Conservation (phyloP, 805 yeast species). For the Starmera amethionina region DNA sequence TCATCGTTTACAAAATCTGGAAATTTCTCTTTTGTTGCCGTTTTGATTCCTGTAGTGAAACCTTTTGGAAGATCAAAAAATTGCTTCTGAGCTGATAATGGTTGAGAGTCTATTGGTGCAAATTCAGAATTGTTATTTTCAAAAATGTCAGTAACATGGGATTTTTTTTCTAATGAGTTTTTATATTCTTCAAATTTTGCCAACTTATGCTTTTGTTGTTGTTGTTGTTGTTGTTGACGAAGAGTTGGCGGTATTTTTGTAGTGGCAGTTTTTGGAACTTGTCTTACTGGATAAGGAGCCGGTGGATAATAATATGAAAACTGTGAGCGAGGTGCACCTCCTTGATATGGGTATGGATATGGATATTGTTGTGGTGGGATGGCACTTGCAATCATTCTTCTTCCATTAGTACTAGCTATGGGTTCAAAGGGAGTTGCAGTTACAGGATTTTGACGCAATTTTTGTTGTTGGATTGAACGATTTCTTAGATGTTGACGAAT, state of each 20-base stretch:
- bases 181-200: conserved; percentile 16
- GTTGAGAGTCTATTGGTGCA: conserved; percentile 43
- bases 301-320: conserved; percentile 5
- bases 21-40: background rate
- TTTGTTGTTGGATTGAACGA: conserved; percentile 3
- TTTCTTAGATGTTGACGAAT: background rate
- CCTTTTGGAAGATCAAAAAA: conserved; percentile 21
- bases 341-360: background rate
- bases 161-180: conserved; percentile 9
- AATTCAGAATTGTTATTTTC: conserved; percentile 33
- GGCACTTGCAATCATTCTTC: too few species aligned
- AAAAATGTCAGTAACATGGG: conserved; percentile 39
- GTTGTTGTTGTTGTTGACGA: conserved; percentile 17
- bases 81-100: conserved; percentile 37
- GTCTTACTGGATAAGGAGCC: background rate
- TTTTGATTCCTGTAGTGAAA: background rate
- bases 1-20: background rate
- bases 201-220: conserved; percentile 18
- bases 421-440: conserved; percentile 6
- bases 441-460: conserved; percentile 8
- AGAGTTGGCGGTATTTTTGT: conserved; percentile 14
- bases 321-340: conserved; percentile 2
- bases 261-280: conserved; percentile 14
- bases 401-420: too few species aligned
- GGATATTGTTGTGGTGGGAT: background rate